A percentile compares a stretch with the other conserved stretches of the same genome.
These are phyloP conservation scores for Diplodia intermedia DNA, from an alignment of 2,329 filamentous ascomycete genomes.

Conservation along the genomic window DNA sequence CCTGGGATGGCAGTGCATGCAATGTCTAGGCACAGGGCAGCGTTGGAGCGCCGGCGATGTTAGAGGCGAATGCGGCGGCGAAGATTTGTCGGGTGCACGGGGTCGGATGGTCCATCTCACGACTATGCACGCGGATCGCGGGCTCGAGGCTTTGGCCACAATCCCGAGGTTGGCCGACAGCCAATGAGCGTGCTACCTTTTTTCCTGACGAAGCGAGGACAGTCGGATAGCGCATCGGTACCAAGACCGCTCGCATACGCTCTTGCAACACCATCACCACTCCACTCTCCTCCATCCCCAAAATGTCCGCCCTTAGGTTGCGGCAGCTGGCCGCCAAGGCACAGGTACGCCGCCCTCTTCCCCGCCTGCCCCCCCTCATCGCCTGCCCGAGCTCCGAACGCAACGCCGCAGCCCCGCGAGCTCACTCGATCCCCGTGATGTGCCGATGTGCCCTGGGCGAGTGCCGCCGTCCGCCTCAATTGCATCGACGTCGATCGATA, in stretches of 20 bases:
- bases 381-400: slow-evolving; percentile 13
- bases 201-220: slow-evolving; percentile 27
- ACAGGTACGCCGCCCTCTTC: slow-evolving; percentile 27
- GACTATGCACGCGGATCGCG: slow-evolving; percentile 32
- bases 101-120: slow-evolving; percentile 20
- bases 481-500: neutral
- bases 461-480: slow-evolving; percentile 11
- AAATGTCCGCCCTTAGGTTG: slow-evolving; percentile 32
- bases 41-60: neutral
- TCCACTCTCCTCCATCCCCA: slow-evolving; percentile 28
- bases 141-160: slow-evolving; percentile 23
- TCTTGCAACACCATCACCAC: slow-evolving; percentile 29
- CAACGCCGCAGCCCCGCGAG: slow-evolving; percentile 13
- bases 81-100: slow-evolving; percentile 18
- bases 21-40: neutral
- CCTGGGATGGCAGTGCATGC: neutral
- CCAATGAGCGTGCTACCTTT: slow-evolving; percentile 31
- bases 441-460: neutral
- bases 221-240: slow-evolving; percentile 25
- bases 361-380: neutral
- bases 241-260: slow-evolving; percentile 17
- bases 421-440: slow-evolving; percentile 10
- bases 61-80: slow-evolving; percentile 3
- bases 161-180: slow-evolving; percentile 31
- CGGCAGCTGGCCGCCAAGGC: slow-evolving; percentile 32